These are phyloP conservation scores for Aureobasidium sp. DNA, from an alignment of 2,329 filamentous ascomycete genomes.

Conservation along the genomic window DNA sequence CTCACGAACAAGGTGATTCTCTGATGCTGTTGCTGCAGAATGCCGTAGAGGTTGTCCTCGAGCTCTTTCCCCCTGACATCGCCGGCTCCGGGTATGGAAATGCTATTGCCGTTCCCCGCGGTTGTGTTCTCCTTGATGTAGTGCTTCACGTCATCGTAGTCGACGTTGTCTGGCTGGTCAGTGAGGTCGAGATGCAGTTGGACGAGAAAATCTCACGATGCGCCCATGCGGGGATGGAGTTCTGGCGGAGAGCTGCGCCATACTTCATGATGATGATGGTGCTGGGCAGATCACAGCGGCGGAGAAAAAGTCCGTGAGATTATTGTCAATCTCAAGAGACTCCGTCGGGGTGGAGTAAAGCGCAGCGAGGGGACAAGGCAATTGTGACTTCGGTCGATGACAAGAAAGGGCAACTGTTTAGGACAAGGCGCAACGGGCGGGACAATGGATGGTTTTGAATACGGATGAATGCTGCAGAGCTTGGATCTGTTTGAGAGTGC, in stretches of 20 bases:
- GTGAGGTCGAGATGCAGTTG: not conserved
- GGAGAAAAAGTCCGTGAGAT: not conserved
- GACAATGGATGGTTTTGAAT: constrained; percentile 1
- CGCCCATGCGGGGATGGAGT: constrained; percentile 76
- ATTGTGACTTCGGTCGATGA: not conserved
- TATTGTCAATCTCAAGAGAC: not conserved
- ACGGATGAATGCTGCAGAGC: constrained; percentile 7
- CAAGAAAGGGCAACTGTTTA: not conserved
- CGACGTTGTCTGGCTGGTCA: constrained; percentile 61
- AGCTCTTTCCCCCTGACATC: constrained; percentile 52
- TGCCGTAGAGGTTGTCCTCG: constrained; percentile 61
- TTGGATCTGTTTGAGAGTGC: not conserved
- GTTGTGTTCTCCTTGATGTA: constrained; percentile 75
- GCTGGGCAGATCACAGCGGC: not conserved
- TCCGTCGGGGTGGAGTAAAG: not conserved
- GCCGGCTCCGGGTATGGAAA: constrained; percentile 64
- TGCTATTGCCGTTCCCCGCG: constrained; percentile 58
- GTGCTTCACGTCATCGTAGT: constrained; percentile 80
- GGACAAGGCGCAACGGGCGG: constrained; percentile 3
- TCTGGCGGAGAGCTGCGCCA: constrained; percentile 62
- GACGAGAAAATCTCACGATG: constrained; percentile 46
- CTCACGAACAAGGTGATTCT: constrained; percentile 69
- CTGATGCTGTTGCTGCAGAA: constrained; percentile 67
- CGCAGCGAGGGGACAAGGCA: not conserved
- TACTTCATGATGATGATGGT: constrained; percentile 55